A percentile compares a stretch with the other conserved stretches of the same genome.
Evolutionary conservation across 768 basidiomycete species (phyloP).

Genomic region (Lentinula aciculospora): DNA sequence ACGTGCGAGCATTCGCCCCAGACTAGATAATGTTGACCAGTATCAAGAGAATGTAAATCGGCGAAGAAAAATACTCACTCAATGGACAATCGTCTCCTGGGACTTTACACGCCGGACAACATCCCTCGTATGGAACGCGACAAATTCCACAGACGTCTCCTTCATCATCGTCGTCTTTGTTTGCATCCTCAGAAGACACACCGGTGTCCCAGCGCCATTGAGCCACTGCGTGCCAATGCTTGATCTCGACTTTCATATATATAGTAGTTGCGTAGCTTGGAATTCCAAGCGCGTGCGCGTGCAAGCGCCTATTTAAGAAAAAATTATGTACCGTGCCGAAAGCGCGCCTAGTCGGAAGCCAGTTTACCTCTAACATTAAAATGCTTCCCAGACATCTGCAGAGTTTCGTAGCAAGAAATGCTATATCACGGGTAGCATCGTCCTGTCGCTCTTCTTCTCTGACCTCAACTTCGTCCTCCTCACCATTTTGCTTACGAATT

Average conservation of each 20-base stretch:
- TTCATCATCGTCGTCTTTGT: constrained; percentile 40
- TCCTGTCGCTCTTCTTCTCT: constrained; percentile 9
- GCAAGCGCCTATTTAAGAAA: not conserved
- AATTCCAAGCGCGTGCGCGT: not conserved
- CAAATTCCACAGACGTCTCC: constrained; percentile 81
- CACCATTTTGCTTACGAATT: no score
- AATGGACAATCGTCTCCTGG: constrained; percentile 95
- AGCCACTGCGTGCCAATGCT: constrained; percentile 84
- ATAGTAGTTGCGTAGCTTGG: not conserved
- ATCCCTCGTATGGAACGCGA: constrained; percentile 87
- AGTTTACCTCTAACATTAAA: not conserved
- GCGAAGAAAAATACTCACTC: constrained; percentile 43
- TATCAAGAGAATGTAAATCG: constrained; percentile 14
- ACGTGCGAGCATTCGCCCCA: constrained; percentile 98
- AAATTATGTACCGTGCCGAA: not conserved
- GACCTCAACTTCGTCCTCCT: not conserved
- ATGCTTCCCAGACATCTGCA: constrained; percentile 48
- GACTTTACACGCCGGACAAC: constrained; percentile 93
- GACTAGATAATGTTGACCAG: constrained; percentile 42
- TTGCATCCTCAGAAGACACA: constrained; percentile 27
- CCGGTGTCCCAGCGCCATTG: constrained; percentile 83
- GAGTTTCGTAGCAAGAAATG: constrained; percentile 23
- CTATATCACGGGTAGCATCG: constrained; percentile 16
- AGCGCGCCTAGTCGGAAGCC: not conserved
- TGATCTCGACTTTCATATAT: constrained; percentile 75